phyloP scores from a whole-genome alignment of 2,329 filamentous ascomycete genomes.

The Arthrobotrys iridis region DNA sequence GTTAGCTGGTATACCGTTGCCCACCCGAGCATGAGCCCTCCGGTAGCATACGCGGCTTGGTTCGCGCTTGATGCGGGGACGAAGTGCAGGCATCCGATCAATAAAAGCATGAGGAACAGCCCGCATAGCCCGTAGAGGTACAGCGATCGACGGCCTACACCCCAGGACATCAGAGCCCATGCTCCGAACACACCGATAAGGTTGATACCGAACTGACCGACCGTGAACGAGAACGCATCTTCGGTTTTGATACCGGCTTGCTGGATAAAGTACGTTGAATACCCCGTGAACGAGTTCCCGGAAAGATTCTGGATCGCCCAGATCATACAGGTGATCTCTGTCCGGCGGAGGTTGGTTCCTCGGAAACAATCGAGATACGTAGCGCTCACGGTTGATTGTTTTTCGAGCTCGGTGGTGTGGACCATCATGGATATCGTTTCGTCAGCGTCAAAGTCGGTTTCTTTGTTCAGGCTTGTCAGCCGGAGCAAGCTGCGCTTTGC shows the following conservation, averaged over 20 bases:
- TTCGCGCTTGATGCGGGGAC: conserved; percentile 68
- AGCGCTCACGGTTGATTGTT: conserved; percentile 67
- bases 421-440: conserved; percentile 94
- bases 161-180: conserved; percentile 66
- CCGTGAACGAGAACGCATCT: conserved; percentile 65
- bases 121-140: conserved; percentile 60
- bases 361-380: conserved; percentile 82
- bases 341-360: conserved; percentile 79
- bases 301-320: conserved; percentile 64
- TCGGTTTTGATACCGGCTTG: conserved; percentile 61
- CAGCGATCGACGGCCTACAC: conserved; percentile 59
- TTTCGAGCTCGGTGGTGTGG: conserved; percentile 83
- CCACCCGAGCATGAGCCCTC: conserved; percentile 85
- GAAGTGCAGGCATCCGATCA: conserved; percentile 56
- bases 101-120: conserved; percentile 60
- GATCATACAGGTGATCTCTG: conserved; percentile 72
- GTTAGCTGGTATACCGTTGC: conserved; percentile 85
- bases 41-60: conserved; percentile 78
- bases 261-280: conserved; percentile 65
- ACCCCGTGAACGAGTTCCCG: conserved; percentile 59
- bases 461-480: conserved; percentile 71
- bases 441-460: conserved; percentile 80
- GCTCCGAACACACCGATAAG: conserved; percentile 83
- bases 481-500: conserved; percentile 74
- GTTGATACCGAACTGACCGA: conserved; percentile 64